Conservation (phyloP, 345 rosid species). For the Garcia nutans region DNA sequence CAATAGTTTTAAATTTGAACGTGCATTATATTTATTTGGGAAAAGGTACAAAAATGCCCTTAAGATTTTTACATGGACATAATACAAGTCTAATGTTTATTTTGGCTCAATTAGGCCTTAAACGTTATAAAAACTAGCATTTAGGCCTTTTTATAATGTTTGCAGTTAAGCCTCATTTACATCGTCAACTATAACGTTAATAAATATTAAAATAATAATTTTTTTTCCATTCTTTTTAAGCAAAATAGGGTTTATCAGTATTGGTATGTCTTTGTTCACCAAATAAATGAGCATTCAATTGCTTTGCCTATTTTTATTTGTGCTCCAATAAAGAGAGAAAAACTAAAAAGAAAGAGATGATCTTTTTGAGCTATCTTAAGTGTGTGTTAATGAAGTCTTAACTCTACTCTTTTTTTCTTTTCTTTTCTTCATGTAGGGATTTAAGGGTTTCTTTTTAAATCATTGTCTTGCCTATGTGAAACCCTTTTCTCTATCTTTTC, state of each 20-base stretch:
- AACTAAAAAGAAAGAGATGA: conserved; percentile 5
- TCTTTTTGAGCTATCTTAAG: conserved; percentile 26
- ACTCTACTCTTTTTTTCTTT: conserved; percentile 9
- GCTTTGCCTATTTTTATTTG: conserved; percentile 35
- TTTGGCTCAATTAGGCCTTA: too few relatives aligned
- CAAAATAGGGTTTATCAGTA: conserved; percentile 24
- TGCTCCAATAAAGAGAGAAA: conserved; percentile 24
- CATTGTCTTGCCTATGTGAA: conserved; percentile 13
- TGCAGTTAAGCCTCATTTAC: too few relatives aligned
- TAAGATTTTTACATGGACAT: too few relatives aligned
- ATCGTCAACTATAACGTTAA: too few relatives aligned
- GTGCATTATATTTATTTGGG: too few relatives aligned
- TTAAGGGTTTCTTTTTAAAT: conserved; percentile 9
- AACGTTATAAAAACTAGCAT: too few relatives aligned
- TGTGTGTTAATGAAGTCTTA: conserved; percentile 28
- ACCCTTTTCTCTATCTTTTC: conserved; percentile 25
- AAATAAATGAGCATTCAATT: conserved; percentile 33
- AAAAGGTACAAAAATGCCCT: too few relatives aligned
- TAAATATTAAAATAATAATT: too few relatives aligned
- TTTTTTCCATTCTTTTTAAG: too few relatives aligned
- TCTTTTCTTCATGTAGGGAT: not conserved
- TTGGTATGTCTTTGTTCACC: conserved; percentile 19
- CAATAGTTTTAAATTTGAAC: too few relatives aligned
- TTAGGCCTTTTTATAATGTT: too few relatives aligned
- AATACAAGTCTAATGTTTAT: too few relatives aligned